These are phyloP conservation scores for Purpureocillium lavendulum DNA, from an alignment of 2,329 filamentous ascomycete species.

Conservation along the genomic window DNA sequence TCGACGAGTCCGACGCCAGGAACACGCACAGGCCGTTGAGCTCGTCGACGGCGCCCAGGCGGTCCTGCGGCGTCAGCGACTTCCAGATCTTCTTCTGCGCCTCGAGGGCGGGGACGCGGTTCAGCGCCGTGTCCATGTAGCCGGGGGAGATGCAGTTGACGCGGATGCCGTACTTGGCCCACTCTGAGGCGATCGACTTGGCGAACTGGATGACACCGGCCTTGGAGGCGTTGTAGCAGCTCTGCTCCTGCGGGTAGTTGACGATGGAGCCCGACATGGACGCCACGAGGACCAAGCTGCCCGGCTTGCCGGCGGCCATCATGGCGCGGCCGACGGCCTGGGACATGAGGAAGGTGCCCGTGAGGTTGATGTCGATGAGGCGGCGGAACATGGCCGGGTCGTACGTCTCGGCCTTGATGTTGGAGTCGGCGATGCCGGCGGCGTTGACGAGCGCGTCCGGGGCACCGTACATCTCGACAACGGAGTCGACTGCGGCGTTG, in stretches of 20 bases:
- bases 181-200: slow-evolving; percentile 76
- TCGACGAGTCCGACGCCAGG: slow-evolving; percentile 62
- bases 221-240: slow-evolving; percentile 78
- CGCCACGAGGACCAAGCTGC: slow-evolving; percentile 67
- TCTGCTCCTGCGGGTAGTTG: slow-evolving; percentile 81
- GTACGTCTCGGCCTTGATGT: slow-evolving; percentile 75
- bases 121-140: slow-evolving; percentile 80
- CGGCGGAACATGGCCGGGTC: slow-evolving; percentile 68
- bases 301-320: slow-evolving; percentile 63
- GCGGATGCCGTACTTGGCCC: slow-evolving; percentile 72
- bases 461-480: slow-evolving; percentile 57
- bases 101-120: slow-evolving; percentile 68
- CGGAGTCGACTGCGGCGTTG: slow-evolving; percentile 58
- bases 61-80: slow-evolving; percentile 62
- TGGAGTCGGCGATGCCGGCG: slow-evolving; percentile 74
- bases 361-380: slow-evolving; percentile 76
- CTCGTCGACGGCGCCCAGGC: slow-evolving; percentile 65
- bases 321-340: slow-evolving; percentile 65
- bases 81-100: slow-evolving; percentile 79
- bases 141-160: slow-evolving; percentile 81
- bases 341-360: slow-evolving; percentile 68
- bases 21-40: slow-evolving; percentile 72
- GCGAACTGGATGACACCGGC: slow-evolving; percentile 70
- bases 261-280: slow-evolving; percentile 79
- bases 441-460: slow-evolving; percentile 74